These are phyloP conservation scores for Colletotrichum lindemuthianum DNA, from an alignment of 2,329 filamentous ascomycete species.

Conservation along the genomic window DNA sequence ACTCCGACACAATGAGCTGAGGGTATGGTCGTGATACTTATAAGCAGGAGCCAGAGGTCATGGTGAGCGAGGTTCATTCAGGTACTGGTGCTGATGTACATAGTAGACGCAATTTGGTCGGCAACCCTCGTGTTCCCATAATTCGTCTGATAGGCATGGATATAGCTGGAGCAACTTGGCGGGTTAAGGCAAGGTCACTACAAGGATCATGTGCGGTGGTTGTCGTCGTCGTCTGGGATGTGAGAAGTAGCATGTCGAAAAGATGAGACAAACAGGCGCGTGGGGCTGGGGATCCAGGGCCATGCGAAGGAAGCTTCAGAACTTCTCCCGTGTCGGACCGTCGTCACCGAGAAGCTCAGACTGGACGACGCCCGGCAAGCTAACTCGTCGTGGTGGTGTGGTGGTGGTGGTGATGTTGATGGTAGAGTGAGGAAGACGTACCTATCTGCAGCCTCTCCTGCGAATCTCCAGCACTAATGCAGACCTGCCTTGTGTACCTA, in stretches of 20 bases:
- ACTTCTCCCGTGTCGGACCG: constrained; percentile 61
- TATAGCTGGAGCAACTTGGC: not conserved
- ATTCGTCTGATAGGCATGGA: constrained; percentile 4
- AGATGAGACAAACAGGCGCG: constrained; percentile 11
- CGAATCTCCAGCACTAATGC: constrained; percentile 13
- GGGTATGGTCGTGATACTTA: constrained; percentile 31
- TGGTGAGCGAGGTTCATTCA: constrained; percentile 9
- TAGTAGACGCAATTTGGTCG: too few relatives aligned
- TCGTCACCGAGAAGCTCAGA: constrained; percentile 57
- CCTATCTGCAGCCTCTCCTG: not conserved
- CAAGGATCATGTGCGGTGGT: constrained; percentile 5
- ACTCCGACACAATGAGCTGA: not conserved
- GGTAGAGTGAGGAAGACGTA: not conserved
- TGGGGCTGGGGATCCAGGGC: constrained; percentile 31
- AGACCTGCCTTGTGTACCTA: not conserved
- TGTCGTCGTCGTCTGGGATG: constrained; percentile 1
- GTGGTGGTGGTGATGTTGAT: not conserved
- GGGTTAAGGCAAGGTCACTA: constrained; percentile 21
- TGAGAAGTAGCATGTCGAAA: not conserved
- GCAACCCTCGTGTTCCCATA: not conserved
- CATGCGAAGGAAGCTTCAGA: constrained; percentile 40
- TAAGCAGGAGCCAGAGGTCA: constrained; percentile 6
- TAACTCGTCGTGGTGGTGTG: constrained; percentile 1
- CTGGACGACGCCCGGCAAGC: constrained; percentile 42
- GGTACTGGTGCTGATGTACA: not conserved